Conservation (phyloP, 306 rosid genomes). For the Glycine soja region DNA sequence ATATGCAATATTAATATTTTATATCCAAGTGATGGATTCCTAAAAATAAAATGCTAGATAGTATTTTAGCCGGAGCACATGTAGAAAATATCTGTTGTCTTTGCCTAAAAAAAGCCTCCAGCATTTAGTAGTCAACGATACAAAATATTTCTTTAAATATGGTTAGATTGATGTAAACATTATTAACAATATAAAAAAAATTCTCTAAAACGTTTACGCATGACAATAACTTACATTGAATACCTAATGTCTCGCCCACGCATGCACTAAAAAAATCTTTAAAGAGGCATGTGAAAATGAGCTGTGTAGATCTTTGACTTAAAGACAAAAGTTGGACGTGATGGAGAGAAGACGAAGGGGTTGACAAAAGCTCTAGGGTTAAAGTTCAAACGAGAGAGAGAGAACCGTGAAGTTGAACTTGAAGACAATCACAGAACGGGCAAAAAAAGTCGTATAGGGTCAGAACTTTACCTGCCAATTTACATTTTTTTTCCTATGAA, state of each 20-base stretch:
- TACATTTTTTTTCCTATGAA: not conserved
- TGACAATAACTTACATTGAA: not conserved
- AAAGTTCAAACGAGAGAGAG: not conserved
- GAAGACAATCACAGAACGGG: not conserved
- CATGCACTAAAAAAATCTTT: not conserved
- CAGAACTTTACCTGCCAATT: conserved; percentile 8
- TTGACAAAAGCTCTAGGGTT: conserved; percentile 6
- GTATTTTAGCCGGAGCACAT: no score
- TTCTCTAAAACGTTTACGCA: no score
- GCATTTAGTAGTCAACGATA: no score
- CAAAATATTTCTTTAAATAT: no score
- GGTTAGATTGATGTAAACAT: not conserved
- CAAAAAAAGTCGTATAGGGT: conserved; percentile 22
- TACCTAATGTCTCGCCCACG: not conserved
- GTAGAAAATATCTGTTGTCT: no score
- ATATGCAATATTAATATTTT: no score
- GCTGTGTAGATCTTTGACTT: not conserved
- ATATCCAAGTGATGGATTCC: no score
- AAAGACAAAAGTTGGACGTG: conserved; percentile 31
- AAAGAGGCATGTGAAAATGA: conserved; percentile 11
- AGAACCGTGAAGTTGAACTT: not conserved
- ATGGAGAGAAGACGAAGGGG: conserved; percentile 22
- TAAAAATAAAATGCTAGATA: no score
- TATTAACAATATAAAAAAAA: not conserved
- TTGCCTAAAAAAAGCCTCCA: no score